Evolutionary conservation across 2,329 filamentous ascomycete genomes (phyloP), one percentile per base, ranked within the genome.

Genomic region (Pezicula rhizophila): DNA sequence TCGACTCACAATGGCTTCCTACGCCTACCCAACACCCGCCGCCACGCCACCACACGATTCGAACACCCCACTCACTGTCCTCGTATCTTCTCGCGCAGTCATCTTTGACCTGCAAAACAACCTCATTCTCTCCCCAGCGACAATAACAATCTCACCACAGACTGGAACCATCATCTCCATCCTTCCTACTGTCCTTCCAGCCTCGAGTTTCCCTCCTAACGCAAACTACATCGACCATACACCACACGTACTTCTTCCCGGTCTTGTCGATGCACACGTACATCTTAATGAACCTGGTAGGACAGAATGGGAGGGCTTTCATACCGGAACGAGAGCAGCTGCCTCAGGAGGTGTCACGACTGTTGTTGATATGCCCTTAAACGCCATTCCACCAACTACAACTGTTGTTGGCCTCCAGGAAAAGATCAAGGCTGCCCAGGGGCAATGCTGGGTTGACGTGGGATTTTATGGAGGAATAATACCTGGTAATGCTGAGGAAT

Each of bases 271-370:
- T 66, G 92, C 93, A 33, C 93, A 99, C 67, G 93, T 99, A 34
- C 93, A 99, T 71, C 80, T 97, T 59, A 97, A 97, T 64, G 93
- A 99, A 71, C 93, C 93, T 0, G 93, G 93, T 38, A 81, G 93
- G 49, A 96, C 92, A 46, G 92, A 96, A 78, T 97, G 93, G 93
- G 93, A 99, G 66, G 93, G 93, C 10, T 99, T 99, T 74, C 87
- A 85, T 74, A 96, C 91, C 1, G 93, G 93, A 43, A 97, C 93
- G 20, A 80, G 88, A 60, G 93, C 93, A 31, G 93, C 93, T 4
- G 93, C 93, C 10, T 95, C 92, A 60, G 93, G 93, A 37, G 93
- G 93, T 60, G 93, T 97, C 23, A 99, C 93, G 4, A 97, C 93
- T 0, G 90, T 99, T 8, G 75, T 99, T 62, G 93, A 97, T 69